Conservation (phyloP, 352 stramenopile genomes). For the Aphanomyces invadans region DNA sequence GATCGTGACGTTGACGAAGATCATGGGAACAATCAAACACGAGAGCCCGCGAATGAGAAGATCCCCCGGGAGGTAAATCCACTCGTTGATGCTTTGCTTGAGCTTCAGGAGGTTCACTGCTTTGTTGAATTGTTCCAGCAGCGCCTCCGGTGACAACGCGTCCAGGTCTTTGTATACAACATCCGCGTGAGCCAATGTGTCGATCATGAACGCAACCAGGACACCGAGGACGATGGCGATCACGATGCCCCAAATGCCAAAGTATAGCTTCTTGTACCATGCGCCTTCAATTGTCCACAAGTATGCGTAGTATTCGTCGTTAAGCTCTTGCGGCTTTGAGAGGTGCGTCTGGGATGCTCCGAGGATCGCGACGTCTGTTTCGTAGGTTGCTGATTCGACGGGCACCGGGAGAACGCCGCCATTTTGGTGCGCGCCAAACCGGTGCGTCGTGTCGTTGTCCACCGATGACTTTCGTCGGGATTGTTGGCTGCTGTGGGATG, state of each 20-base stretch:
- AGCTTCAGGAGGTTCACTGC: not conserved
- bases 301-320: conserved; percentile 20
- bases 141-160: not conserved
- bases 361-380: conserved; percentile 14
- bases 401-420: not conserved
- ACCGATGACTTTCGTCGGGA: not conserved
- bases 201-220: conserved; percentile 3
- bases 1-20: conserved; percentile 73
- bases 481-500: not conserved
- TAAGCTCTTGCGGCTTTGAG: conserved; percentile 14
- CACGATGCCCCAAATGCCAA: conserved; percentile 16
- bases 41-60: conserved; percentile 66
- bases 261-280: conserved; percentile 23
- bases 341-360: not conserved
- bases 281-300: conserved; percentile 21
- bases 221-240: conserved; percentile 11
- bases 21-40: conserved; percentile 70
- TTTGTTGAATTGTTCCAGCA: not conserved
- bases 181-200: not conserved
- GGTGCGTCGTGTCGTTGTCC: not conserved
- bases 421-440: not conserved
- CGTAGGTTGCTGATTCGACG: not conserved
- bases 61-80: conserved; percentile 41
- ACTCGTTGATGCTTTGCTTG: conserved; percentile 14
- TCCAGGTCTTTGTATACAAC: not conserved